A percentile compares a stretch with the other conserved stretches of the same genome.
phyloP scores from a whole-genome alignment of 768 basidiomycete genomes.

The Hygrophorus russula region DNA sequence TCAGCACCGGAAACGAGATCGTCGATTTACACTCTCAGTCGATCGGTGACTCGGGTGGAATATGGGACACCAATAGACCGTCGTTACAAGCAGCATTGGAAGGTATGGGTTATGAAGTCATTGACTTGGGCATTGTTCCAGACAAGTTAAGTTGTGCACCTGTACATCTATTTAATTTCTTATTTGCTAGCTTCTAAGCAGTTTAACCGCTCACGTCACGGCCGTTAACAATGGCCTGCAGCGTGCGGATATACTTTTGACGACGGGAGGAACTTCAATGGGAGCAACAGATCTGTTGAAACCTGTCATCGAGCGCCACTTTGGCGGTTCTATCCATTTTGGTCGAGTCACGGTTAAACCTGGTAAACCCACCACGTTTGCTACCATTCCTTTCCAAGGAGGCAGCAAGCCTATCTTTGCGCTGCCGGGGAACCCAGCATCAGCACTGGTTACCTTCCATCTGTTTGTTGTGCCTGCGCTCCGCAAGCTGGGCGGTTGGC shows the following conservation, averaged over 20 bases:
- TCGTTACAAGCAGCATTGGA: constrained; percentile 60
- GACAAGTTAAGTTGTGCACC: constrained; percentile 44
- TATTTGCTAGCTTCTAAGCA: constrained; percentile 14
- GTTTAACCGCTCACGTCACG: constrained; percentile 44
- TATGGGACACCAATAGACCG: constrained; percentile 83
- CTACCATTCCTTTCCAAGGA: constrained; percentile 45
- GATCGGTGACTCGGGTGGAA: constrained; percentile 46
- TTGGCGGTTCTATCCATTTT: constrained; percentile 72
- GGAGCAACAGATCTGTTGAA: constrained; percentile 80
- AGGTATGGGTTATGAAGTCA: constrained; percentile 62
- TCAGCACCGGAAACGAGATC: constrained; percentile 85
- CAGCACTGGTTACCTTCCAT: constrained; percentile 78
- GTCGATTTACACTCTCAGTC: constrained; percentile 41
- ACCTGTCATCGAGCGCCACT: constrained; percentile 74
- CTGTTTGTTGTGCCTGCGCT: constrained; percentile 79
- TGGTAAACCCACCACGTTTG: constrained; percentile 88
- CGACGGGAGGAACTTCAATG: constrained; percentile 90
- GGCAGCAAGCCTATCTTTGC: constrained; percentile 53
- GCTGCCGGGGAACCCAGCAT: constrained; percentile 83
- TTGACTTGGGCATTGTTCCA: constrained; percentile 72
- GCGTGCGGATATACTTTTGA: constrained; percentile 63
- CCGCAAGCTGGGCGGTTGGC: constrained; percentile 61
- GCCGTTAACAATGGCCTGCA: constrained; percentile 48
- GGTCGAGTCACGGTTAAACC: constrained; percentile 76
- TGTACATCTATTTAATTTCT: background rate